Conservation (phyloP, 768 basidiomycete species). For the Tubosaeta brunneosetosa region DNA sequence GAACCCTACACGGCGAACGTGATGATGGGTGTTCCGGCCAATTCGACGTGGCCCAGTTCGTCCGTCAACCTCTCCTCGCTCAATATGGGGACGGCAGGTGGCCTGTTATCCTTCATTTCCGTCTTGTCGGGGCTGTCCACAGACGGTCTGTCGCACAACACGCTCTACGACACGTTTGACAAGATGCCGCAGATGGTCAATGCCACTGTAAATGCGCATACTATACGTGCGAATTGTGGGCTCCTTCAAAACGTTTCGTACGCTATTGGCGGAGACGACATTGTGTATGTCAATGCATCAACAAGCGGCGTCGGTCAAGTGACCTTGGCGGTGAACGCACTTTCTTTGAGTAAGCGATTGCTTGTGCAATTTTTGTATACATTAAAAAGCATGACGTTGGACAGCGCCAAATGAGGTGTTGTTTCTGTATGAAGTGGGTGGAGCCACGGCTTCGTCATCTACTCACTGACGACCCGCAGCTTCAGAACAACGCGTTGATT, state of each 20-base stretch:
- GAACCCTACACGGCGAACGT: not conserved
- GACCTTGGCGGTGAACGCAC: not conserved
- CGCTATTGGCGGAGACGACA: too few relatives aligned
- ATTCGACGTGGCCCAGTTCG: not conserved
- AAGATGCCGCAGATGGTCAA: not conserved
- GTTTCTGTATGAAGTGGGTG: not conserved
- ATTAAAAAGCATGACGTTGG: not conserved
- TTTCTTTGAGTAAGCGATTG: not conserved
- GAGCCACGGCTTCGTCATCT: not conserved
- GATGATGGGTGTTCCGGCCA: not conserved
- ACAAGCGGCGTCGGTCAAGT: not conserved
- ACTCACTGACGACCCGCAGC: not conserved
- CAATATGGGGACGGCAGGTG: not conserved
- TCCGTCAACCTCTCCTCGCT: not conserved
- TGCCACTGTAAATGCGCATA: not conserved
- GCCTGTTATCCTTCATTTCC: not conserved
- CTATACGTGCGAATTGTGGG: not conserved
- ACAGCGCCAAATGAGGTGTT: not conserved
- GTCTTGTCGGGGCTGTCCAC: too few relatives aligned
- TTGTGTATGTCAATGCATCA: not conserved
- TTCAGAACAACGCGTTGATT: not conserved
- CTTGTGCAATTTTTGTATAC: not conserved
- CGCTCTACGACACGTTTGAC: not conserved
- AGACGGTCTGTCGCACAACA: too few relatives aligned
- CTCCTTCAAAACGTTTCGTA: not conserved